Evolutionary conservation across 2,329 filamentous ascomycete species (phyloP).

Genomic region (Colletotrichum destructivum): DNA sequence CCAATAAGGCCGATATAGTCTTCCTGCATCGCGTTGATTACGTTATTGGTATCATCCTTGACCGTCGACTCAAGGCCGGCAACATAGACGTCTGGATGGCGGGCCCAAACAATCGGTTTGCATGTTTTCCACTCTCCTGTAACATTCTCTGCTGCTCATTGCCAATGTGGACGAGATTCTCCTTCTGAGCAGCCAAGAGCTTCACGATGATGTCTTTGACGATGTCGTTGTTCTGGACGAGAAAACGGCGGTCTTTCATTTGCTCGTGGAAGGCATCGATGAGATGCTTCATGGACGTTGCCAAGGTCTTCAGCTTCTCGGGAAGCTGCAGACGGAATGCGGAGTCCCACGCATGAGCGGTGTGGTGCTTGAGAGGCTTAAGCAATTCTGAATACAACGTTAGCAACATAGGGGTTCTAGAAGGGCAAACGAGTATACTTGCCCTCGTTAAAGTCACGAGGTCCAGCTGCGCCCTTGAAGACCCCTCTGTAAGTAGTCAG

Average conservation of each 20-base stretch:
- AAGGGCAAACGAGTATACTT: not conserved
- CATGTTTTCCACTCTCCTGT: constrained; percentile 42
- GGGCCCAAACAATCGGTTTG: constrained; percentile 38
- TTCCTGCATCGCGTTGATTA: constrained; percentile 54
- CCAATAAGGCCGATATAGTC: constrained; percentile 43
- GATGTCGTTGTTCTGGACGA: constrained; percentile 17
- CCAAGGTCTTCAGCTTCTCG: not conserved
- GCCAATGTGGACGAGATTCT: not conserved
- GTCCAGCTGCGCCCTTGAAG: constrained; percentile 22
- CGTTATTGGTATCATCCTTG: not conserved
- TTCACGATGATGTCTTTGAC: not conserved
- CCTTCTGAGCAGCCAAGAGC: constrained; percentile 3
- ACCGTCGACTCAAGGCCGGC: constrained; percentile 5
- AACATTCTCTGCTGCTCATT: constrained; percentile 3
- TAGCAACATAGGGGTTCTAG: not conserved
- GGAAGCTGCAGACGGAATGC: constrained; percentile 47
- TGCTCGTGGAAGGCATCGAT: constrained; percentile 17
- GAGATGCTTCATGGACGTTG: not conserved
- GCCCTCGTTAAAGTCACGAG: constrained; percentile 34
- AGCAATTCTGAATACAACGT: constrained; percentile 45
- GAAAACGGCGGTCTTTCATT: constrained; percentile 18
- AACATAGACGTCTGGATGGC: not conserved
- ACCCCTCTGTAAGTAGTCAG: constrained; percentile 14
- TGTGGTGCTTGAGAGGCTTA: constrained; percentile 41
- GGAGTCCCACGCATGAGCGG: constrained; percentile 46